Evolutionary conservation across 2,329 filamentous ascomycete genomes (phyloP).

Genomic region (Shiraia sp.): DNA sequence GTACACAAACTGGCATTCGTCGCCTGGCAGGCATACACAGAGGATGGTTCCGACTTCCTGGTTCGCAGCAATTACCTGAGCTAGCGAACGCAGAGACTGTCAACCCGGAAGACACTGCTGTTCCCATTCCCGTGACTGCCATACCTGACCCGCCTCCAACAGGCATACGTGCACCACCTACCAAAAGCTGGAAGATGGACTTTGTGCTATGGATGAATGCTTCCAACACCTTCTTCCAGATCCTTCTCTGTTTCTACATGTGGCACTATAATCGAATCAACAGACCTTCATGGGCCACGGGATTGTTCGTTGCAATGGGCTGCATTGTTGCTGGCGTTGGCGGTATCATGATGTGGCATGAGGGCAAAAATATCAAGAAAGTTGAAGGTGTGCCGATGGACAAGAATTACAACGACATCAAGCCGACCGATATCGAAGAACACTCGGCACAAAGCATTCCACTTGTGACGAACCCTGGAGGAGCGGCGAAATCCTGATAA

Average conservation of each 20-base stretch:
- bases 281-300: slow-evolving; percentile 79
- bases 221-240: slow-evolving; percentile 78
- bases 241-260: slow-evolving; percentile 76
- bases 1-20: slow-evolving; percentile 58
- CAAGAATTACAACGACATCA: slow-evolving; percentile 22
- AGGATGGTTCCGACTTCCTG: slow-evolving; percentile 74
- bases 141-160: slow-evolving; percentile 72
- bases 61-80: slow-evolving; percentile 60
- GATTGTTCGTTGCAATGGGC: slow-evolving; percentile 75
- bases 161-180: slow-evolving; percentile 68
- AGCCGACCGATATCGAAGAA: slow-evolving; percentile 26
- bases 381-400: slow-evolving; percentile 42
- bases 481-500: slow-evolving; percentile 27
- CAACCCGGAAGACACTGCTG: slow-evolving; percentile 47
- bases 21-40: slow-evolving; percentile 74
- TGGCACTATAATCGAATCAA: slow-evolving; percentile 75
- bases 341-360: slow-evolving; percentile 70
- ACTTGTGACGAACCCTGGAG: slow-evolving; percentile 17
- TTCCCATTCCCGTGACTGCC: slow-evolving; percentile 67
- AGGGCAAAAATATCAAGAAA: slow-evolving; percentile 59
- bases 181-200: slow-evolving; percentile 75
- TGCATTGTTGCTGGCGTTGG: slow-evolving; percentile 70
- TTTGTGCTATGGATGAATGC: slow-evolving; percentile 79
- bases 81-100: slow-evolving; percentile 25
- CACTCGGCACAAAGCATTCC: slow-evolving; percentile 21